These are phyloP conservation scores for Colletotrichum sp. DNA, from an alignment of 2,329 filamentous ascomycete species.

Conservation along the genomic window DNA sequence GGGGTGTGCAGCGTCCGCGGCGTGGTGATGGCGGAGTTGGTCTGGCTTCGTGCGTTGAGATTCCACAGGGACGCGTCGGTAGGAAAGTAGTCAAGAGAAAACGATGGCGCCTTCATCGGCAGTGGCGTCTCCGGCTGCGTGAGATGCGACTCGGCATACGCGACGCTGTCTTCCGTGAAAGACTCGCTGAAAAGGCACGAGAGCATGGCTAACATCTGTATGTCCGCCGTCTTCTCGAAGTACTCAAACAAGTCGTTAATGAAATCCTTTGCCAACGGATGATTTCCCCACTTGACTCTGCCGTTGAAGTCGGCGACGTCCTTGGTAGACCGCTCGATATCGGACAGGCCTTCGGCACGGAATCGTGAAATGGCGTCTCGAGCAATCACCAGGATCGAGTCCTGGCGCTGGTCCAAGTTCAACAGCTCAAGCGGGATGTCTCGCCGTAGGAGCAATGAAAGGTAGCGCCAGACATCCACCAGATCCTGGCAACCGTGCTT, in stretches of 20 bases:
- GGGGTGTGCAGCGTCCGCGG: slow-evolving; percentile 63
- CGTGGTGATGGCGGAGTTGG: slow-evolving; percentile 61
- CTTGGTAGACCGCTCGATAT: slow-evolving; percentile 7
- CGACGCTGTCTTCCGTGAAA: slow-evolving; percentile 57
- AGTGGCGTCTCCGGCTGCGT: slow-evolving; percentile 66
- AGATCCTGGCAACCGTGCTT: slow-evolving; percentile 74
- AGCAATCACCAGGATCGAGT: slow-evolving; percentile 73
- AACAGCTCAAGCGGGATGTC: slow-evolving; percentile 75
- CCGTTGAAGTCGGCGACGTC: slow-evolving; percentile 49
- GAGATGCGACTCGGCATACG: slow-evolving; percentile 62
- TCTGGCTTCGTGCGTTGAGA: slow-evolving; percentile 54
- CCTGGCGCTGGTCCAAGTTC: slow-evolving; percentile 55
- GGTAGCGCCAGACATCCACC: slow-evolving; percentile 83
- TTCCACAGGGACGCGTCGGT: slow-evolving; percentile 61
- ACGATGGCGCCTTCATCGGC: slow-evolving; percentile 69
- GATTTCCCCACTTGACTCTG: slow-evolving; percentile 71
- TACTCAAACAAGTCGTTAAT: slow-evolving; percentile 67
- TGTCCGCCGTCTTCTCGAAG: slow-evolving; percentile 66
- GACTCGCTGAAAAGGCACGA: slow-evolving; percentile 73
- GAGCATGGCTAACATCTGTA: slow-evolving; percentile 76
- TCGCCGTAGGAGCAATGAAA: slow-evolving; percentile 77
- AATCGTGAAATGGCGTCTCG: slow-evolving; percentile 60
- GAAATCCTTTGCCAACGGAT: slow-evolving; percentile 67
- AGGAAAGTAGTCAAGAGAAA: slow-evolving; percentile 71
- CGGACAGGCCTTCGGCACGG: slow-evolving; percentile 7